Conservation (phyloP, 2,329 filamentous ascomycete species). For the Aureobasidium sp. region DNA sequence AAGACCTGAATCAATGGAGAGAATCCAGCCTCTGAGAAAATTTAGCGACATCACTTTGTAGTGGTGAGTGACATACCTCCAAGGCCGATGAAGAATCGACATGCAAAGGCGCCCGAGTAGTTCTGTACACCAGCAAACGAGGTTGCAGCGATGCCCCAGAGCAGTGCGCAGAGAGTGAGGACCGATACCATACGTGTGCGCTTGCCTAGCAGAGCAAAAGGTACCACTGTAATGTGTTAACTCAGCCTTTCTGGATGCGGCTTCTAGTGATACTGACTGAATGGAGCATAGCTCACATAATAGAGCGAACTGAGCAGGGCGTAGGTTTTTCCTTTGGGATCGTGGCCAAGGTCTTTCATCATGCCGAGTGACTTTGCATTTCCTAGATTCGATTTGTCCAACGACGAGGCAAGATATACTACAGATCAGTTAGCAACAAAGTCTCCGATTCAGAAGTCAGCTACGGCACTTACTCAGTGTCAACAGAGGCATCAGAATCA, state of each 20-base stretch:
- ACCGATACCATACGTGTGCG: conserved; percentile 14
- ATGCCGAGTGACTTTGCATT: conserved; percentile 13
- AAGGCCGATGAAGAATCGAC: conserved; percentile 59
- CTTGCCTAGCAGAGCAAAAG: conserved; percentile 12
- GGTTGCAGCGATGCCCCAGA: conserved; percentile 52
- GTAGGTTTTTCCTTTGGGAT: conserved; percentile 11
- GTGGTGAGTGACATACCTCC: too few relatives aligned
- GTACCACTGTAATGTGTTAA: conserved; percentile 10
- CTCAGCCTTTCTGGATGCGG: neutral
- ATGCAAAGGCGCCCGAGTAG: conserved; percentile 52
- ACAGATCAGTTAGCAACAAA: neutral
- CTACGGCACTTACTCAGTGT: neutral
- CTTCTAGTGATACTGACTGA: conserved; percentile 1
- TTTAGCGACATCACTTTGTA: too few relatives aligned
- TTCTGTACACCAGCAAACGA: conserved; percentile 55
- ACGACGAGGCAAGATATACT: conserved; percentile 10
- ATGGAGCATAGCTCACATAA: conserved; percentile 13
- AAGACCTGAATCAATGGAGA: conserved; percentile 13
- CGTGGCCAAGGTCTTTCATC: conserved; percentile 13
- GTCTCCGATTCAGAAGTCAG: fast-evolving
- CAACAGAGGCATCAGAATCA: conserved; percentile 13
- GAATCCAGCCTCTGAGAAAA: conserved; percentile 13
- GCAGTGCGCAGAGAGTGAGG: conserved; percentile 25
- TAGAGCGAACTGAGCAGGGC: conserved; percentile 13
- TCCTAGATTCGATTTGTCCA: neutral